phyloP scores from a whole-genome alignment of 2,329 filamentous ascomycete genomes.

The Pezicula carpinea region DNA sequence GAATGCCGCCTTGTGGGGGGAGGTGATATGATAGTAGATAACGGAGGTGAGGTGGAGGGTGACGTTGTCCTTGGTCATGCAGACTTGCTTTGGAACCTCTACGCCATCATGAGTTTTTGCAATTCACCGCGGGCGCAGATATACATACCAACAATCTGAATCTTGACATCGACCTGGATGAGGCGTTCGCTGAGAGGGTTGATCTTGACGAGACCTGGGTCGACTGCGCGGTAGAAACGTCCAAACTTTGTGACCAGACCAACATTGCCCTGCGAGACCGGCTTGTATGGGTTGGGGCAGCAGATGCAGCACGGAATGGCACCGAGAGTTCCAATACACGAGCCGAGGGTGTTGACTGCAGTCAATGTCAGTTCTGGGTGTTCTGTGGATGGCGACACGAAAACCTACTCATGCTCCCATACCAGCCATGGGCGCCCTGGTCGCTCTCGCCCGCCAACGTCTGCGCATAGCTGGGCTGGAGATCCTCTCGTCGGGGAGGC shows the following conservation, averaged over 20 bases:
- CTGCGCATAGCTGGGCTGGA: conserved; percentile 68
- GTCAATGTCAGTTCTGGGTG: conserved; percentile 2
- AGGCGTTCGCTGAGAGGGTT: conserved; percentile 91
- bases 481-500: conserved; percentile 75
- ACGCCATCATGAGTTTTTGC: conserved; percentile 8
- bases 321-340: conserved; percentile 70
- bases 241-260: conserved; percentile 95
- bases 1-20: conserved; percentile 94
- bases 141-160: conserved; percentile 75
- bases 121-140: not conserved
- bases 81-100: conserved; percentile 92
- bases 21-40: conserved; percentile 97
- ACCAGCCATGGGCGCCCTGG: conserved; percentile 79
- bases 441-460: conserved; percentile 56
- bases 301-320: conserved; percentile 87
- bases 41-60: conserved; percentile 90
- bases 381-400: not conserved
- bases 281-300: conserved; percentile 95
- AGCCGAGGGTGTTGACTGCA: conserved; percentile 68
- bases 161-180: conserved; percentile 95
- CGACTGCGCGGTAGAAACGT: conserved; percentile 89
- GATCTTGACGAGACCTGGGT: conserved; percentile 94
- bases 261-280: conserved; percentile 87
- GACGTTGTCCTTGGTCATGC: conserved; percentile 99
- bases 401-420: conserved; percentile 73